phyloP scores from a whole-genome alignment of 306 rosid genomes.

The Cercis canadensis region DNA sequence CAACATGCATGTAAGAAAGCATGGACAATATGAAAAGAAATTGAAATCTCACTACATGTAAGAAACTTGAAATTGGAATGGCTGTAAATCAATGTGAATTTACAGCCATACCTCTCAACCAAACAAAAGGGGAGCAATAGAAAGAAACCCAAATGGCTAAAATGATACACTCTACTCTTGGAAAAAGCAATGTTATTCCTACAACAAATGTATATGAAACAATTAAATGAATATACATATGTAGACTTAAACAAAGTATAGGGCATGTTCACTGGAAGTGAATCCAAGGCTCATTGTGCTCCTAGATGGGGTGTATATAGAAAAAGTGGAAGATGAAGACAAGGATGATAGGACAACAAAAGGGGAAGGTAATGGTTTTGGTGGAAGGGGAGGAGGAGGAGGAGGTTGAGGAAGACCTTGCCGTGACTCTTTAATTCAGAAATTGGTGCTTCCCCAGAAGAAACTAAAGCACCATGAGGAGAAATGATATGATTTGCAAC shows the following conservation, averaged over 20 bases:
- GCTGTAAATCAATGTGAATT: not conserved
- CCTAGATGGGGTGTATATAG: conserved; percentile 61
- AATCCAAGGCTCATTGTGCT: conserved; percentile 73
- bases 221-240: not conserved
- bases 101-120: conserved; percentile 32
- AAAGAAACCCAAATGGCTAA: conserved; percentile 11
- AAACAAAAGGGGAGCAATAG: conserved; percentile 17
- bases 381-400: conserved; percentile 36
- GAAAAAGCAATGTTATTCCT: conserved; percentile 36
- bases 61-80: not conserved
- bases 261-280: conserved; percentile 62
- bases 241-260: conserved; percentile 59
- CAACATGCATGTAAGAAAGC: too few species aligned
- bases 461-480: conserved; percentile 51
- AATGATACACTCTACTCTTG: conserved; percentile 31
- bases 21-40: conserved; percentile 22
- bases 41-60: conserved; percentile 27
- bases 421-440: conserved; percentile 45
- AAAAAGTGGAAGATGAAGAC: conserved; percentile 68
- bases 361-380: conserved; percentile 45
- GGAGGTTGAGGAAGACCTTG: conserved; percentile 49
- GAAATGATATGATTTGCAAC: conserved; percentile 58
- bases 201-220: conserved; percentile 23
- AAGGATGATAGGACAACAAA: conserved; percentile 53
- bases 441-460: conserved; percentile 47